A percentile compares a stretch with the other conserved stretches of the same genome.
Evolutionary conservation across 2,329 filamentous ascomycete genomes (phyloP).

Genomic region (Trichoderma sp.): DNA sequence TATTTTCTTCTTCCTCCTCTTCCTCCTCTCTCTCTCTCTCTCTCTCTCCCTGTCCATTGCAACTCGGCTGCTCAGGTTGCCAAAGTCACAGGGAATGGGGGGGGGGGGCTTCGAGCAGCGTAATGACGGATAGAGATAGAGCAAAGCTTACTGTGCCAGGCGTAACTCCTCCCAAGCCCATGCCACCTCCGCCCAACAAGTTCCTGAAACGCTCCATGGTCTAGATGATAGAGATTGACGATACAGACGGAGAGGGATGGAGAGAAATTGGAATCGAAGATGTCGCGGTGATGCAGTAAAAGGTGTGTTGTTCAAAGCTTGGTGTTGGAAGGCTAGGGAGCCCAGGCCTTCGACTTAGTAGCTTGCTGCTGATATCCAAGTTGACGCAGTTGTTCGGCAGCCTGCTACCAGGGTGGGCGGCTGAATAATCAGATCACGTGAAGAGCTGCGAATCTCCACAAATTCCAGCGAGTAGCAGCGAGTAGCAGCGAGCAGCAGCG

Average conservation of each 20-base stretch:
- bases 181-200: constrained; percentile 75
- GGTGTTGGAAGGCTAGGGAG: constrained; percentile 6
- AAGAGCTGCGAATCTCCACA: background rate
- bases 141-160: constrained; percentile 40
- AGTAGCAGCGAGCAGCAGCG: too few relatives aligned
- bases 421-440: constrained; percentile 19
- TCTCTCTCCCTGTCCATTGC: background rate
- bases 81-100: background rate
- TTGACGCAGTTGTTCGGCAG: constrained; percentile 22
- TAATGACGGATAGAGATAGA: background rate
- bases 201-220: constrained; percentile 89
- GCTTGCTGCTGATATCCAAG: constrained; percentile 16
- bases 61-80: background rate
- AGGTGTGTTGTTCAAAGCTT: background rate
- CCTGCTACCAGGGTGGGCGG: constrained; percentile 14
- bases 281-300: background rate
- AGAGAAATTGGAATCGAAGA: background rate
- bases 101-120: background rate
- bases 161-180: constrained; percentile 56
- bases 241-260: background rate
- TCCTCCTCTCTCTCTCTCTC: background rate
- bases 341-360: constrained; percentile 8
- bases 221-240: constrained; percentile 3
- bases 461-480: background rate
- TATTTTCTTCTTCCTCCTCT: background rate